A percentile compares a stretch with the other conserved stretches of the same genome.
These are phyloP conservation scores for Coemansia sp. DNA, from an alignment of 192 early-diverging fungal species.

Conservation along the genomic window DNA sequence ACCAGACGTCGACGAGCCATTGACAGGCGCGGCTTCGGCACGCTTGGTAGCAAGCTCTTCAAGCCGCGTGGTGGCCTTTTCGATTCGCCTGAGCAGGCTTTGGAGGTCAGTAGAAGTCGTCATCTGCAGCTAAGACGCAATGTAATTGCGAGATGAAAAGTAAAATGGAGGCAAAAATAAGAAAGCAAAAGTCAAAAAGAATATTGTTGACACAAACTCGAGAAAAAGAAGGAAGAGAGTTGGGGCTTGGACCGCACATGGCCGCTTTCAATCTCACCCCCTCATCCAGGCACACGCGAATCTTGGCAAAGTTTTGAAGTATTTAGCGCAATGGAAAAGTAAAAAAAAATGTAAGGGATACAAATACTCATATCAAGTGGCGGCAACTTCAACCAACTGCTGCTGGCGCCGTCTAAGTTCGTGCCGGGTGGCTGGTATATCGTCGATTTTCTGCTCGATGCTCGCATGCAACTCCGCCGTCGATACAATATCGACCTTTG, in stretches of 20 bases:
- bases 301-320: neutral
- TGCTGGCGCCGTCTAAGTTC: slow-evolving; percentile 37
- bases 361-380: slow-evolving; percentile 10
- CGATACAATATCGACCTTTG: slow-evolving; percentile 16
- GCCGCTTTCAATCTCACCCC: too few relatives aligned
- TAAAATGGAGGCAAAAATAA: slow-evolving; percentile 4
- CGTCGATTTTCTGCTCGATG: neutral
- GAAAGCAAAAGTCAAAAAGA: neutral
- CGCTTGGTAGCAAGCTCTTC: slow-evolving; percentile 78
- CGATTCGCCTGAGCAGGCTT: slow-evolving; percentile 86
- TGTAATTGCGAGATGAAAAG: slow-evolving; percentile 14
- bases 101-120: slow-evolving; percentile 48
- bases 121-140: slow-evolving; percentile 24
- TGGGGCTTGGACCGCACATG: too few relatives aligned
- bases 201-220: neutral
- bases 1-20: neutral
- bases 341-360: neutral
- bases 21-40: slow-evolving; percentile 42
- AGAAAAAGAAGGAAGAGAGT: neutral
- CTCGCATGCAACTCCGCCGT: slow-evolving; percentile 14
- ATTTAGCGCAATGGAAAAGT: neutral
- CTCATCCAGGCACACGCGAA: too few relatives aligned
- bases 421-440: neutral
- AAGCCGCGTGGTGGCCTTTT: slow-evolving; percentile 87
- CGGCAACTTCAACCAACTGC: slow-evolving; percentile 39